Evolutionary conservation across 73 alveolate species (phyloP).

Genomic region (Stentor coeruleus): DNA sequence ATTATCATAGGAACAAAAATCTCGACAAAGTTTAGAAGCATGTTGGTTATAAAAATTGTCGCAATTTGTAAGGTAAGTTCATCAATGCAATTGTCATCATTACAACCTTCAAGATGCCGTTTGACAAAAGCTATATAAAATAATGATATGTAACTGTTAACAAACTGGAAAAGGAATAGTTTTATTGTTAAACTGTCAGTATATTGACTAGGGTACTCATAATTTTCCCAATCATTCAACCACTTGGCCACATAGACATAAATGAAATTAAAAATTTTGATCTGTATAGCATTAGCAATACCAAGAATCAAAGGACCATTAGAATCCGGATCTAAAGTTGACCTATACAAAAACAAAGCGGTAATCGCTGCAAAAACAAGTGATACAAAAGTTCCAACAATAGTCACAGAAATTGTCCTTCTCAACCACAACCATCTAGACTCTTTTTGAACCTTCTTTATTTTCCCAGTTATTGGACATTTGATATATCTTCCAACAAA

Average conservation of each 20-base stretch:
- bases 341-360: not conserved
- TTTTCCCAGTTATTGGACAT: slow-evolving; percentile 36
- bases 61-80: not conserved
- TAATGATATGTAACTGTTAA: slow-evolving; percentile 1
- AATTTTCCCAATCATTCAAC: not conserved
- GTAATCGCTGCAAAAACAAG: not conserved
- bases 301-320: not conserved
- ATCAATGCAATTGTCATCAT: not conserved
- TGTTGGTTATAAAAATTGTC: not conserved
- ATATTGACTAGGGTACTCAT: not conserved
- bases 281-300: not conserved
- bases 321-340: not conserved
- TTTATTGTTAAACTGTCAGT: not conserved
- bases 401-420: not conserved
- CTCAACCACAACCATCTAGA: too few species aligned
- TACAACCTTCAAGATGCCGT: not conserved
- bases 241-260: not conserved
- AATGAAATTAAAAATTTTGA: not conserved
- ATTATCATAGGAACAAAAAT: not conserved
- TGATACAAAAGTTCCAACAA: not conserved
- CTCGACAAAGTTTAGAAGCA: not conserved
- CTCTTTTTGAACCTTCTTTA: not conserved
- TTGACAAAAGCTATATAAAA: slow-evolving; percentile 5
- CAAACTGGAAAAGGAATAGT: not conserved
- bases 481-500: slow-evolving; percentile 32